Evolutionary conservation across 495 filamentous ascomycete genomes (phyloP).

Genomic region (Talaromyces stipitatus): DNA sequence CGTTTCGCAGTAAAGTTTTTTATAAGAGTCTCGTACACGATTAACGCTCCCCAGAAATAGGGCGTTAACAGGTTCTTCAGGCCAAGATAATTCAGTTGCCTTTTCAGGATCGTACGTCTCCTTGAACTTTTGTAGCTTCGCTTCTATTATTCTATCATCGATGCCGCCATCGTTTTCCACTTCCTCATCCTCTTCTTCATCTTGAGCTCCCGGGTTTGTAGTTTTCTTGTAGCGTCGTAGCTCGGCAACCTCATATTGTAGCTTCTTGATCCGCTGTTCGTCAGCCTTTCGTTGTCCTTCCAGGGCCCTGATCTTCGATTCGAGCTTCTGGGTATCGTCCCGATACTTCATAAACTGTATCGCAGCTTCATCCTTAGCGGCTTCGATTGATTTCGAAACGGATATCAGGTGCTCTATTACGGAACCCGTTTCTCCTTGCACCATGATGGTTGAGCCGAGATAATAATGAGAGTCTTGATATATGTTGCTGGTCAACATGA

Average conservation of each 20-base stretch:
- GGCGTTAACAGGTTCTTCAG: not conserved
- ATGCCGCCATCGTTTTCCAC: constrained; percentile 10
- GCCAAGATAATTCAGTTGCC: constrained; percentile 4
- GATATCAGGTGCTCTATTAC: not conserved
- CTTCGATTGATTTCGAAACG: not conserved
- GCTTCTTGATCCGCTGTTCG: constrained; percentile 13
- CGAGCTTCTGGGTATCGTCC: constrained; percentile 11
- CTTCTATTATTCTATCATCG: constrained; percentile 7
- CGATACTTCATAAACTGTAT: not conserved
- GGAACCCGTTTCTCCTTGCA: not conserved
- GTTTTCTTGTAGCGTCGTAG: constrained; percentile 9
- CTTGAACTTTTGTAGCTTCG: constrained; percentile 12
- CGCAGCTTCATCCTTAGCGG: not conserved
- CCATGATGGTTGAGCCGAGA: not conserved
- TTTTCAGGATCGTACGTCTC: constrained; percentile 23
- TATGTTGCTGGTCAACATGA: too few species aligned
- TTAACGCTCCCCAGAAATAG: constrained; percentile 1
- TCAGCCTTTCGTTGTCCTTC: constrained; percentile 14
- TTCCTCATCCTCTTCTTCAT: constrained; percentile 13
- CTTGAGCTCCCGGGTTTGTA: not conserved
- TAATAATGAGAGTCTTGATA: too few species aligned
- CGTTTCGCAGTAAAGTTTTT: constrained; percentile 23
- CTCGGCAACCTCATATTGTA: constrained; percentile 19
- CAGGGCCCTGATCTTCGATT: constrained; percentile 15
- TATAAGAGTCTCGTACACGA: constrained; percentile 21